phyloP scores from a whole-genome alignment of 345 rosid species.

The Noccaea bulbosa region DNA sequence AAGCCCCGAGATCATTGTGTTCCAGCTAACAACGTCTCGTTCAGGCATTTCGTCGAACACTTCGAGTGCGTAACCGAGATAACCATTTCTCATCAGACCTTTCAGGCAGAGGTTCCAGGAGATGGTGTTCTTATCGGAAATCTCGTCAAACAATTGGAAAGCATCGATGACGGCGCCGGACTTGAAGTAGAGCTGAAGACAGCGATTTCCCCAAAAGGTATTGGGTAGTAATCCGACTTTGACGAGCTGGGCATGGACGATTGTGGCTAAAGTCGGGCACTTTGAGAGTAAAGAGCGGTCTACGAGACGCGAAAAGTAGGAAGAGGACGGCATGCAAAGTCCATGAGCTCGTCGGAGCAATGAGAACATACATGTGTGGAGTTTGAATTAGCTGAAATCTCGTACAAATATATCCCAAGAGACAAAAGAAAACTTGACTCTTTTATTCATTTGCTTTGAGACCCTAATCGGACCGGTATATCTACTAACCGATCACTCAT shows the following conservation, averaged over 20 bases:
- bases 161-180: conserved; percentile 51
- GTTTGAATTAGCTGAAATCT: not conserved
- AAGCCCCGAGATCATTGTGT: conserved; percentile 65
- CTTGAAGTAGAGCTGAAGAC: conserved; percentile 62
- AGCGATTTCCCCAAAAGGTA: conserved; percentile 72
- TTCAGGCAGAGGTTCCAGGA: conserved; percentile 71
- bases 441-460: too few relatives aligned
- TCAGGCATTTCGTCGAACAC: conserved; percentile 74
- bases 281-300: conserved; percentile 52
- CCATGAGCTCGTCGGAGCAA: conserved; percentile 48
- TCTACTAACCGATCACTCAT: not conserved
- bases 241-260: conserved; percentile 64
- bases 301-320: conserved; percentile 49
- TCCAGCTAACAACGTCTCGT: conserved; percentile 73
- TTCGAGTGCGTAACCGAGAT: conserved; percentile 36
- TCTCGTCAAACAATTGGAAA: conserved; percentile 51
- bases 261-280: conserved; percentile 41
- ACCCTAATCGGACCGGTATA: too few relatives aligned
- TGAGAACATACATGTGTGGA: conserved; percentile 38
- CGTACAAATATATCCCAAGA: too few relatives aligned
- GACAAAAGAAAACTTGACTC: too few relatives aligned
- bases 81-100: conserved; percentile 45
- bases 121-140: conserved; percentile 53
- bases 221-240: conserved; percentile 52
- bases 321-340: conserved; percentile 44